phyloP scores from a whole-genome alignment of 495 filamentous ascomycete species.

The Hypoxylon subgilvum region DNA sequence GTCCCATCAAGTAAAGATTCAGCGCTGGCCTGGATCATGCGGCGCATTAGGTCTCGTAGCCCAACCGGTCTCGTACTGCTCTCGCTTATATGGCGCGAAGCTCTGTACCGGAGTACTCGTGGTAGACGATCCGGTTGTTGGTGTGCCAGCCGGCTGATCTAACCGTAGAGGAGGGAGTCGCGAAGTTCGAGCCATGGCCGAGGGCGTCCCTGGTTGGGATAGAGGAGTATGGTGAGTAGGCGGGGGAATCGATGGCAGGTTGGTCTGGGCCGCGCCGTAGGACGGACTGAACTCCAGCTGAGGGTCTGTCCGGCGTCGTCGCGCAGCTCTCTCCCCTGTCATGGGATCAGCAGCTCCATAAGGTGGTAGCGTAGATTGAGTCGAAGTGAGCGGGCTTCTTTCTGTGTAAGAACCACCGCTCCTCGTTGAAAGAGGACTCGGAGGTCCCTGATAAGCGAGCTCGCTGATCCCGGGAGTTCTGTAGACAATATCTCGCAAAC shows the following conservation, averaged over 20 bases:
- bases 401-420: conserved; percentile 44
- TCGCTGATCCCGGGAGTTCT: conserved; percentile 60
- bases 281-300: conserved; percentile 48
- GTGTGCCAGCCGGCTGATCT: conserved; percentile 45
- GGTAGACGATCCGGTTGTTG: conserved; percentile 35
- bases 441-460: conserved; percentile 54
- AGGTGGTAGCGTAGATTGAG: conserved; percentile 25
- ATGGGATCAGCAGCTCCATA: conserved; percentile 36
- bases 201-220: conserved; percentile 50
- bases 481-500: conserved; percentile 67
- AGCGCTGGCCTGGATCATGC: conserved; percentile 35
- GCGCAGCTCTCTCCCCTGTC: conserved; percentile 50
- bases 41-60: conserved; percentile 46
- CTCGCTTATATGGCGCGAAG: conserved; percentile 41
- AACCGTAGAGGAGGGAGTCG: conserved; percentile 54
- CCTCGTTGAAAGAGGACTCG: conserved; percentile 50
- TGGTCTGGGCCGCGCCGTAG: conserved; percentile 42
- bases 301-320: conserved; percentile 53
- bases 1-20: conserved; percentile 3
- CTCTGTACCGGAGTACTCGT: conserved; percentile 37
- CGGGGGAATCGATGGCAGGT: conserved; percentile 48
- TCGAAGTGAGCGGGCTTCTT: conserved; percentile 38
- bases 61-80: conserved; percentile 54
- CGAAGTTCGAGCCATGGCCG: conserved; percentile 44
- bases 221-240: conserved; percentile 43